Evolutionary conservation across 2,329 filamentous ascomycete species (phyloP), one percentile per base, ranked within the genome.

Genomic region (Lachnellula hyalina): DNA sequence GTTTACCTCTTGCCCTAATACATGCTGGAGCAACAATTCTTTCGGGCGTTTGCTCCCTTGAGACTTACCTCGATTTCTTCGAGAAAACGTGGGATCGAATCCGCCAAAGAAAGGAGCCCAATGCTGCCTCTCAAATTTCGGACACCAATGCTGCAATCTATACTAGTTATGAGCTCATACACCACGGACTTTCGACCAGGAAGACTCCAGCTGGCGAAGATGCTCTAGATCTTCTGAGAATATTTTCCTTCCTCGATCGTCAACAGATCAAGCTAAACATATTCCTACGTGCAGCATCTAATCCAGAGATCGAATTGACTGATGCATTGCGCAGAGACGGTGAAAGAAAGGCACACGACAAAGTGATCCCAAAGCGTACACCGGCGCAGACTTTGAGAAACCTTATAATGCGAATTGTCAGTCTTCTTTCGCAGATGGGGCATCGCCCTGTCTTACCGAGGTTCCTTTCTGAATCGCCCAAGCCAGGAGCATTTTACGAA

Each of bases 241-340:
- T 66, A 5, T 67, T 71, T 47, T 64, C 68, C 9, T 72, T 69
- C 55, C 60, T 69, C 53, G 58, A 70, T 56, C 55, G 56, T 40
- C 56, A 71, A 46, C 56, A 66, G 32, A 68, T 71, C 32, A 57
- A 52, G 2, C 42, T 69, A 7, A 57, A 59, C 23, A 54, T 66
- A 15, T 49, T 69, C 8, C 46, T 56, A 15, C 42, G 40, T 9
- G 63, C 63, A 25, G 61, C 57, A 12, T 51, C 17, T 17, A 63
- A 67, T 54, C 60, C 59, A 25, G 11, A 5, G 36, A 23, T 53
- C 32, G 63, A 67, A 36, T 36, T 15, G 35, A 8, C 35, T 51
- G 28, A 41, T 34, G 44, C 54, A 49, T n/a, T 34, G 28, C 19
- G 35, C 48, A 32, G 40, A 54, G 34, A 44, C 38, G 23, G 25